Evolutionary conservation across 805 yeast genomes (phyloP).

Genomic region (Ogataea nakhonphanomensis): DNA sequence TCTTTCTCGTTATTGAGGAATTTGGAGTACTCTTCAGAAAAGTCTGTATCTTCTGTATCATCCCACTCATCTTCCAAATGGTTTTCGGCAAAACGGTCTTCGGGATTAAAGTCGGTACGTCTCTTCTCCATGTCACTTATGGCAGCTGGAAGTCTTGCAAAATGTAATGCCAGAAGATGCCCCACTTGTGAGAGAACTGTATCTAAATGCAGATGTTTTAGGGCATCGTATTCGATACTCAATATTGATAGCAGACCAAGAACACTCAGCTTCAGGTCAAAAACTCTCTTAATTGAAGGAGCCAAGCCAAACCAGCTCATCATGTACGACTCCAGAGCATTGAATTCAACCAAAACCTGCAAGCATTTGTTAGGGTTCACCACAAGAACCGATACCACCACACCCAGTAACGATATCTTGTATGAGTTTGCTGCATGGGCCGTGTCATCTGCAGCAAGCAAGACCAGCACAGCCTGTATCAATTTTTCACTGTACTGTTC

Average conservation of each 20-base stretch:
- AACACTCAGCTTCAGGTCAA: conserved; percentile 72
- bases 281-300: conserved; percentile 61
- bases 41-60: conserved; percentile 27
- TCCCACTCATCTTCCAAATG: conserved; percentile 27
- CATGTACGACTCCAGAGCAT: conserved; percentile 50
- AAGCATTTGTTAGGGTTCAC: conserved; percentile 58
- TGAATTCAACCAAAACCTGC: conserved; percentile 42
- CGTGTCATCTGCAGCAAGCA: conserved; percentile 34
- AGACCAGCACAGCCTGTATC: conserved; percentile 41
- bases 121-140: conserved; percentile 60
- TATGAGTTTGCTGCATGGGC: conserved; percentile 24
- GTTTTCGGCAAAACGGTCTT: conserved; percentile 21
- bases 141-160: conserved; percentile 70
- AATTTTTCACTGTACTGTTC: conserved; percentile 44
- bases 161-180: conserved; percentile 44
- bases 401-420: conserved; percentile 53
- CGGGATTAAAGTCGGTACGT: conserved; percentile 50
- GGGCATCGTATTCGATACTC: conserved; percentile 25
- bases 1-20: conserved; percentile 45
- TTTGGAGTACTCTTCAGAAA: conserved; percentile 45
- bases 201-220: conserved; percentile 27
- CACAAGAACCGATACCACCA: conserved; percentile 59
- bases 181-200: conserved; percentile 48
- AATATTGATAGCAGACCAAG: conserved; percentile 60
- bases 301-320: conserved; percentile 61